Conservation (phyloP, 441 rosid species). For the Metrosideros polymorpha region DNA sequence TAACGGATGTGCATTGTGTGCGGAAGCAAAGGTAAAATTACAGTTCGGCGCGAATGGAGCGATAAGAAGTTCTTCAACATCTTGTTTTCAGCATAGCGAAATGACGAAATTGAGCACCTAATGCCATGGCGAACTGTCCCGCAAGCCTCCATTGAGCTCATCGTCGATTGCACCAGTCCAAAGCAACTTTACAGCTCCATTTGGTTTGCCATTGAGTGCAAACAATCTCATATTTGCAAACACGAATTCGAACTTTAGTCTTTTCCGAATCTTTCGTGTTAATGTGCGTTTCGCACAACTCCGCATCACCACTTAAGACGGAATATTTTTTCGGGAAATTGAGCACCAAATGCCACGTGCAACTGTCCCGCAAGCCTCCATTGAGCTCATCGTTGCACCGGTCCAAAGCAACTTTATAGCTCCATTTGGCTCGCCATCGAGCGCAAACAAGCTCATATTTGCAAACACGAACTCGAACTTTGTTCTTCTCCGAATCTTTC, state of each 20-base stretch:
- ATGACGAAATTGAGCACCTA: background rate
- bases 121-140: background rate
- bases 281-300: background rate
- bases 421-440: background rate
- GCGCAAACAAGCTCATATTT: background rate
- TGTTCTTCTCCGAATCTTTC: background rate
- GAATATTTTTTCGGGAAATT: no score
- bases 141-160: background rate
- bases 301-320: no score
- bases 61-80: background rate
- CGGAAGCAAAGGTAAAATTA: background rate
- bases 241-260: background rate
- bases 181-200: background rate
- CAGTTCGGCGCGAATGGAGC: fast-evolving
- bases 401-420: background rate
- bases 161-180: no score
- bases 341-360: background rate
- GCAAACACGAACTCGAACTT: background rate
- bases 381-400: background rate
- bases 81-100: background rate
- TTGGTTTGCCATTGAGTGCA: background rate
- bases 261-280: background rate
- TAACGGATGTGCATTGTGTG: background rate
- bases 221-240: background rate
- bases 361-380: background rate